These are phyloP conservation scores for Dactylis glomerata DNA, from an alignment of 176 grass and related monocot species.

Conservation along the genomic window DNA sequence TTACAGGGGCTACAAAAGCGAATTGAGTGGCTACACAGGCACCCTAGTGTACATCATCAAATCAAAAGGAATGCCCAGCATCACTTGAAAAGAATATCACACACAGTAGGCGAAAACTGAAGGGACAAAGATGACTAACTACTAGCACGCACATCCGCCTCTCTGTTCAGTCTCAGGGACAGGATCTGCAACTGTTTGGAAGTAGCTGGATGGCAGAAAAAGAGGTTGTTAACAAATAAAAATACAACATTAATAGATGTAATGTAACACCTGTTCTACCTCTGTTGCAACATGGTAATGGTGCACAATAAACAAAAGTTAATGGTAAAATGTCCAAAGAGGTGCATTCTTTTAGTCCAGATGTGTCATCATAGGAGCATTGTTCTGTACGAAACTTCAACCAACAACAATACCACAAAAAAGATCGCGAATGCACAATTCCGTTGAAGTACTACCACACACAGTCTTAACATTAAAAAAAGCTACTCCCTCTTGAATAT, in stretches of 20 bases:
- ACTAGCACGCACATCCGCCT: constrained; percentile 84
- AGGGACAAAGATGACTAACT: constrained; percentile 24
- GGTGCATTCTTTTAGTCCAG: neutral
- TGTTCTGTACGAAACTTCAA: neutral
- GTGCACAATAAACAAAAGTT: neutral
- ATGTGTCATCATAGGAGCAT: neutral
- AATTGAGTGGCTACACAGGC: constrained; percentile 12
- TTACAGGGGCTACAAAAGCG: constrained; percentile 35
- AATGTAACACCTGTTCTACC: neutral
- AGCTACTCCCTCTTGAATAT: no score
- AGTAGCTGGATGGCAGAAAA: constrained; percentile 61
- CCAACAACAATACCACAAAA: neutral
- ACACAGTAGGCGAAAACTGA: constrained; percentile 39
- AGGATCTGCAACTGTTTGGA: constrained; percentile 65
- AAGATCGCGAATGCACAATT: neutral
- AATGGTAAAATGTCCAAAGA: neutral
- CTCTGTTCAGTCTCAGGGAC: constrained; percentile 58
- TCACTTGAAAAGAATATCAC: constrained; percentile 42
- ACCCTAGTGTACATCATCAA: constrained; percentile 32
- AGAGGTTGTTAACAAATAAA: constrained; percentile 1
- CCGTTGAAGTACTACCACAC: no score
- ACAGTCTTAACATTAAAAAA: no score
- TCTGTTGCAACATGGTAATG: neutral
- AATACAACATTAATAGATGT: neutral
- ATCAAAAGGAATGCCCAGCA: constrained; percentile 36